phyloP scores from a whole-genome alignment of 1,284 basidiomycete genomes.

The Marasmius oreades region DNA sequence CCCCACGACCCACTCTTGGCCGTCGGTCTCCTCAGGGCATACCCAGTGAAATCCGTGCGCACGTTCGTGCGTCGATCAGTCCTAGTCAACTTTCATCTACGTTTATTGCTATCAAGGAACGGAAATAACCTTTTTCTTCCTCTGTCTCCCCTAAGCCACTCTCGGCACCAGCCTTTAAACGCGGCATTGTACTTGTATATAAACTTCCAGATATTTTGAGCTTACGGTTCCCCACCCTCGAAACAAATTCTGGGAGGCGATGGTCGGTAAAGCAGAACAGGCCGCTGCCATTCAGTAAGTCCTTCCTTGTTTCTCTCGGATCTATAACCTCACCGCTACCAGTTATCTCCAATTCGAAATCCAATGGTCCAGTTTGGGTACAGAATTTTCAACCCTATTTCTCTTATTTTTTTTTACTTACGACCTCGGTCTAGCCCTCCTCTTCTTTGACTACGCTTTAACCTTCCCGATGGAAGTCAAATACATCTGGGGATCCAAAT shows the following conservation, averaged over 20 bases:
- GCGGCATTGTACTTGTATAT: too few relatives aligned
- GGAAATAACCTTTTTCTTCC: too few relatives aligned
- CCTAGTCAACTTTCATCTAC: too few relatives aligned
- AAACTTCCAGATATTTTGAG: too few relatives aligned
- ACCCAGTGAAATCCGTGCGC: too few relatives aligned
- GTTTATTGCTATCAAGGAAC: too few relatives aligned
- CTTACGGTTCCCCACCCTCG: not conserved
- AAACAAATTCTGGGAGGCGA: not conserved
- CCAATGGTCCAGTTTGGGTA: conserved; percentile 30
- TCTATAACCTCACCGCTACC: not conserved
- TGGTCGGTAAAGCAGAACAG: not conserved
- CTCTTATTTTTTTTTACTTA: not conserved
- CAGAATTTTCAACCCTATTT: not conserved
- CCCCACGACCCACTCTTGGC: too few relatives aligned
- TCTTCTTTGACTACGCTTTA: conserved; percentile 32
- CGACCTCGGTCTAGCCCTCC: conserved; percentile 16
- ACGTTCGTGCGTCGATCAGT: too few relatives aligned
- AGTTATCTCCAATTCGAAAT: conserved; percentile 27
- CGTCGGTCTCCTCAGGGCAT: too few relatives aligned
- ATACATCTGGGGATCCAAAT: conserved; percentile 31
- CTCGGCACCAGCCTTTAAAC: too few relatives aligned
- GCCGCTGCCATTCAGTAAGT: conserved; percentile 9
- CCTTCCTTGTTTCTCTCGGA: too few relatives aligned
- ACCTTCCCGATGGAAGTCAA: conserved; percentile 31
- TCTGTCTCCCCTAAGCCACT: too few relatives aligned